Evolutionary conservation across 2,329 filamentous ascomycete genomes (phyloP), one percentile per base, ranked within the genome.

Genomic region (Pseudopyrenochaeta lycopersici): DNA sequence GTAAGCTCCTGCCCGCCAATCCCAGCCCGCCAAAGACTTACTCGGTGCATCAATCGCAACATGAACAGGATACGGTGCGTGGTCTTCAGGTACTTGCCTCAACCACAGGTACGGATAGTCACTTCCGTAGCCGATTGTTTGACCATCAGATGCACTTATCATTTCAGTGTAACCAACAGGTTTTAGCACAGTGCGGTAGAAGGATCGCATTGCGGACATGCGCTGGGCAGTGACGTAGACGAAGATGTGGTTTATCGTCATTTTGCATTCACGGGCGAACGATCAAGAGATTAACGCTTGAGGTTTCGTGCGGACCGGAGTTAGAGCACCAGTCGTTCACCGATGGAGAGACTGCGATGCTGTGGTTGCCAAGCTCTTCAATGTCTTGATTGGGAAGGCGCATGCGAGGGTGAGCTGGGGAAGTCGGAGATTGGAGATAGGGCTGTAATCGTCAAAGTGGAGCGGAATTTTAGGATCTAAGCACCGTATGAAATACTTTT

Each of bases 211-310:
- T 6, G 36, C 43, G 6, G 59, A 2, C 53, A 60, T 57, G 15
- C 50, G 56, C 7, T 36, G 35, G 11, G 49, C 33, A 11, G 35
- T 55, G 7, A 60, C 56, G 36, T 57, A 55, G 23, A 62, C 38
- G 49, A 62, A 62, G 9, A 62, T 14, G 43, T 62, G 59, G 23
- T 58, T 61, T 41, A 59, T 63, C 14, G 55, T 62, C 58, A 62
- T 62, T 44, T 9, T 50, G 15, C 9, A 4, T 27, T 27, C 23
- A 9, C 4, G 23, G 9, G 23, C 23, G 23, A 27, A 27, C 9
- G 23, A 9, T 27, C 9, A 9, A 4, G 9, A 27, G 23, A 27
- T 9, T 27, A 9, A 9, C 23, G 23, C 23, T 27, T 27, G 23
- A 27, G 23, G 23, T 27, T 27, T 27, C 23, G 23, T 27, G 23